A percentile compares a stretch with the other conserved stretches of the same genome.
These are phyloP conservation scores for Cercophora samala DNA, from an alignment of 495 filamentous ascomycete species.

Conservation along the genomic window DNA sequence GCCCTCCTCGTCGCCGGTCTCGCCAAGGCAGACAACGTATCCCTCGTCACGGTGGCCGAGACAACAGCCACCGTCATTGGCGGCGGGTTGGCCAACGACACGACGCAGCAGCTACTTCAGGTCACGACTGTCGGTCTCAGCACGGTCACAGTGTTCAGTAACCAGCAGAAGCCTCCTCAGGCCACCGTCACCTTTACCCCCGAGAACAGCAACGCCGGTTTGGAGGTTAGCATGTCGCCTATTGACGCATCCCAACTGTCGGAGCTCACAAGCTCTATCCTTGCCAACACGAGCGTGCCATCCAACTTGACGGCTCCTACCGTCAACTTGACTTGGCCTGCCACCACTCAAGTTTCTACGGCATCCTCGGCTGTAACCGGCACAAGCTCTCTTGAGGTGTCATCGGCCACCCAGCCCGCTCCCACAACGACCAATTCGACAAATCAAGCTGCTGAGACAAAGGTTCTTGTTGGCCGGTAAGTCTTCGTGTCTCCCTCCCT, in stretches of 20 bases:
- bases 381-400: not conserved
- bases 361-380: not conserved
- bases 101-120: not conserved
- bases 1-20: constrained; percentile 7
- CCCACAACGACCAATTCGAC: constrained; percentile 8
- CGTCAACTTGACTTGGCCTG: constrained; percentile 6
- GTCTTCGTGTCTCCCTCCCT: not conserved
- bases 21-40: not conserved
- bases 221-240: not conserved
- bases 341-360: not conserved
- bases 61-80: not conserved
- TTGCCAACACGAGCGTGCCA: not conserved
- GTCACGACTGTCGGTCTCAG: constrained; percentile 13
- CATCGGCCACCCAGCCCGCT: not conserved
- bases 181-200: constrained; percentile 13
- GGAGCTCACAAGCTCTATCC: not conserved
- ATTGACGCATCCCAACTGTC: not conserved
- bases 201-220: not conserved
- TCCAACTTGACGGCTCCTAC: not conserved
- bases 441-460: constrained; percentile 12
- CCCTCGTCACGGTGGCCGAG: not conserved
- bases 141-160: constrained; percentile 17
- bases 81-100: not conserved
- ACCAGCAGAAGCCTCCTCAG: not conserved
- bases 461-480: not conserved